These are phyloP conservation scores for Tylopilus sp. DNA, from an alignment of 1,284 basidiomycete species.

Conservation along the genomic window DNA sequence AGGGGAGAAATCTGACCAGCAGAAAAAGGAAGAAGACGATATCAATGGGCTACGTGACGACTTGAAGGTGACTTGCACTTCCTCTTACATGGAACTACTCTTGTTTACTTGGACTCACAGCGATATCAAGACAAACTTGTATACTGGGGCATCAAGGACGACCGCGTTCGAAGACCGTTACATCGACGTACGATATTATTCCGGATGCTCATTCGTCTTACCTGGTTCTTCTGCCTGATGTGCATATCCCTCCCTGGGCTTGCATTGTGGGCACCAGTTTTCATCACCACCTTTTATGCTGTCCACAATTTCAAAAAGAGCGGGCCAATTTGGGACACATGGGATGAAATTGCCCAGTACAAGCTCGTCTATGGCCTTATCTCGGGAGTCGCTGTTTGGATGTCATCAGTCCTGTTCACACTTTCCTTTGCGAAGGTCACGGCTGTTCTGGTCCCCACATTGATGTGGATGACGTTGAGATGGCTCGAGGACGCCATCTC, in stretches of 20 bases:
- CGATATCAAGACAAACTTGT: conserved; percentile 69
- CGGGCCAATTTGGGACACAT: conserved; percentile 77
- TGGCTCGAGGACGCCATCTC: conserved; percentile 84
- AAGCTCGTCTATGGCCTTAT: conserved; percentile 79
- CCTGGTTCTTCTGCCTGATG: conserved; percentile 64
- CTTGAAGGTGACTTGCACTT: conserved; percentile 50
- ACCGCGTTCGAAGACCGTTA: conserved; percentile 68
- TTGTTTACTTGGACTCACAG: conserved; percentile 35
- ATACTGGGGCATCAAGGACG: conserved; percentile 71
- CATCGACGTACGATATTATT: conserved; percentile 46
- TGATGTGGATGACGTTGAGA: conserved; percentile 84
- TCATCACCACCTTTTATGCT: conserved; percentile 61
- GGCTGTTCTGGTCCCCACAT: conserved; percentile 54
- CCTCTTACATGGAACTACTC: neutral
- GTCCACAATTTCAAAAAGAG: conserved; percentile 70
- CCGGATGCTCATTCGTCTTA: conserved; percentile 61
- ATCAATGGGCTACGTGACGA: conserved; percentile 48
- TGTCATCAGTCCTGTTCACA: conserved; percentile 49
- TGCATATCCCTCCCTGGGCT: conserved; percentile 76
- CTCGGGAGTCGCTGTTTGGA: conserved; percentile 67
- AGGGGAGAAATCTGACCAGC: conserved; percentile 22
- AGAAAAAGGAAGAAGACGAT: conserved; percentile 31
- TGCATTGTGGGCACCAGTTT: conserved; percentile 74
- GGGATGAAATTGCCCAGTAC: conserved; percentile 85
- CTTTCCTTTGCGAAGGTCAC: conserved; percentile 58